A percentile compares a stretch with the other conserved stretches of the same genome.
phyloP scores from a whole-genome alignment of 2,329 filamentous ascomycete genomes.

The Rutstroemia sydowiana region DNA sequence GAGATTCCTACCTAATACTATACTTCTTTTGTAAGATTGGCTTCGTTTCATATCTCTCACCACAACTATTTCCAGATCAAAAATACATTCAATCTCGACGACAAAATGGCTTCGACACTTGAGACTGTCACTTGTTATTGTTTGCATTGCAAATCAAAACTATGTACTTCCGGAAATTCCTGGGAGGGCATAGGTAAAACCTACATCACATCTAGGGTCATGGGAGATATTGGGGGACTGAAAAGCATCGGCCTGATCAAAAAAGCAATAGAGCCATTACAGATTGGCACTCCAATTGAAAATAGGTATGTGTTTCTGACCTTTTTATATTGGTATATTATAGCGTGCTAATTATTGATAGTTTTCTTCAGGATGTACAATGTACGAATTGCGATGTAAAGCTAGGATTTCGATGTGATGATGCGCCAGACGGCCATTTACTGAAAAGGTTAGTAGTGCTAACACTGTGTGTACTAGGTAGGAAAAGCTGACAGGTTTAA shows the following conservation, averaged over 20 bases:
- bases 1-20: not conserved
- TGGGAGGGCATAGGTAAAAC: slow-evolving; percentile 29
- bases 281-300: slow-evolving; percentile 23
- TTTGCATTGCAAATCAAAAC: slow-evolving; percentile 21
- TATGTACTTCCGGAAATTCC: slow-evolving; percentile 25
- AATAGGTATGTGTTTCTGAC: slow-evolving; percentile 18
- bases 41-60: not conserved
- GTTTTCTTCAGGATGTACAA: slow-evolving; percentile 26
- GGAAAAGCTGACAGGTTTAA: not conserved
- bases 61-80: too few species aligned
- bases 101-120: not conserved
- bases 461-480: not conserved
- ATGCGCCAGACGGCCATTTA: slow-evolving; percentile 25
- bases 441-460: slow-evolving; percentile 20
- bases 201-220: slow-evolving; percentile 25
- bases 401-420: slow-evolving; percentile 27
- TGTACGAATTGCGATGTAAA: slow-evolving; percentile 22
- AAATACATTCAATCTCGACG: not conserved
- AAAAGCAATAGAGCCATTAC: slow-evolving; percentile 13
- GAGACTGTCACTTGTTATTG: slow-evolving; percentile 16
- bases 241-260: slow-evolving; percentile 20
- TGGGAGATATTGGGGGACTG: slow-evolving; percentile 18
- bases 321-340: not conserved
- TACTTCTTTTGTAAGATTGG: not conserved
- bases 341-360: slow-evolving; percentile 9